Conservation (phyloP, 164 flowering plant genomes). For the Annona cherimola region DNA sequence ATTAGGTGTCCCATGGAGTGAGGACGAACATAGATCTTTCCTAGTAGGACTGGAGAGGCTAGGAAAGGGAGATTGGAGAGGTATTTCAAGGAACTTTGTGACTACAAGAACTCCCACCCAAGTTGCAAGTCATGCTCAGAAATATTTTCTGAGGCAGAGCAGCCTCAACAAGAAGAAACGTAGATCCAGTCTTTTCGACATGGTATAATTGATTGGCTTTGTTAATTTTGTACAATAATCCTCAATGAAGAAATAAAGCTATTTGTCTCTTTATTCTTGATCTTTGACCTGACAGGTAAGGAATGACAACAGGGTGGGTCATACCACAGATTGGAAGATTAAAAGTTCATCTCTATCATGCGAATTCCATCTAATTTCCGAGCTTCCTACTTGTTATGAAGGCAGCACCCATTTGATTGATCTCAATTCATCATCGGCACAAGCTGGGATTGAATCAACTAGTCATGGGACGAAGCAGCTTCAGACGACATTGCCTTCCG, state of each 20-base stretch:
- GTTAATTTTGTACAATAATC: no score
- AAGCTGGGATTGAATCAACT: constrained; percentile 2
- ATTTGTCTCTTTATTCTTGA: not conserved
- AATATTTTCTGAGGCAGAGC: constrained; percentile 65
- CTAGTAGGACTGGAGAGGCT: constrained; percentile 68
- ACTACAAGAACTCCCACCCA: constrained; percentile 81
- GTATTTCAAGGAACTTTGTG: constrained; percentile 70
- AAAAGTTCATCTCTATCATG: constrained; percentile 6
- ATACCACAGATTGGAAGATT: constrained; percentile 6
- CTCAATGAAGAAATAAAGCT: not conserved
- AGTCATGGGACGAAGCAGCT: constrained; percentile 4
- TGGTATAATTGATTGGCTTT: constrained; percentile 31
- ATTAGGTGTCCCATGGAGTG: constrained; percentile 85
- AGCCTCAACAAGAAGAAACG: constrained; percentile 58
- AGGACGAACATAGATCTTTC: constrained; percentile 68
- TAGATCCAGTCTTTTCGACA: constrained; percentile 80
- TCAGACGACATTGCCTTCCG: constrained; percentile 1
- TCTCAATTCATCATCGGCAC: constrained; percentile 13
- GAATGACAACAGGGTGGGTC: constrained; percentile 8
- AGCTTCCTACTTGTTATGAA: constrained; percentile 5
- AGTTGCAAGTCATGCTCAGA: constrained; percentile 95
- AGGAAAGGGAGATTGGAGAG: constrained; percentile 94
- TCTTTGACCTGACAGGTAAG: constrained; percentile 24
- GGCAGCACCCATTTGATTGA: constrained; percentile 10
- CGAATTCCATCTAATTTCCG: constrained; percentile 3